Percentiles rank a stretch among this genome's conserved stretches.
phyloP scores from a whole-genome alignment of 306 rosid species.

The Rosa multiflora region DNA sequence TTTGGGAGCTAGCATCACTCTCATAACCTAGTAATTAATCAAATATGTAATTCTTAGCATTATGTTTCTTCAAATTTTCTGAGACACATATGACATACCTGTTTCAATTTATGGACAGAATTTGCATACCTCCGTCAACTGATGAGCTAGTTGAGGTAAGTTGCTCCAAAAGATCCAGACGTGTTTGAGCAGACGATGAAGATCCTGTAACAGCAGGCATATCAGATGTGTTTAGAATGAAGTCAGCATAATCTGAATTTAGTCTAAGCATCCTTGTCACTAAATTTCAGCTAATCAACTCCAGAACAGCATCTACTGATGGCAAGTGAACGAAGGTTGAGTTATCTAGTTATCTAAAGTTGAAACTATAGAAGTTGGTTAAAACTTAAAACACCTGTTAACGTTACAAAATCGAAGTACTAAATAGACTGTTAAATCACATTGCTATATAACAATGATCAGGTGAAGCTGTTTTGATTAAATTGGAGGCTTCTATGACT shows the following conservation, averaged over 20 bases:
- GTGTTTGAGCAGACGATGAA: slow-evolving; percentile 69
- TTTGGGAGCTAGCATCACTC: slow-evolving; percentile 52
- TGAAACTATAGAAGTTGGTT: not conserved
- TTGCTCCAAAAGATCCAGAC: slow-evolving; percentile 88
- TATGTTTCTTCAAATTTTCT: not conserved
- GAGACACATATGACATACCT: not conserved
- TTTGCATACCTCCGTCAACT: slow-evolving; percentile 56
- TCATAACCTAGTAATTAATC: slow-evolving; percentile 58
- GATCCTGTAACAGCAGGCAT: slow-evolving; percentile 46
- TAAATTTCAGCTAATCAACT: not conserved
- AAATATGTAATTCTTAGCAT: slow-evolving; percentile 5
- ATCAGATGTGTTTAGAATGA: not conserved
- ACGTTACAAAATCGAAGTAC: not conserved
- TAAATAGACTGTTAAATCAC: not conserved
- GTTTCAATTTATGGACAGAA: not conserved
- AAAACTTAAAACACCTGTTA: not conserved
- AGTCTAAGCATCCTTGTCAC: slow-evolving; percentile 3
- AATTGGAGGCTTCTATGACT: not conserved
- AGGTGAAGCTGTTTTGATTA: not conserved
- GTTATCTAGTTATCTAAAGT: not conserved
- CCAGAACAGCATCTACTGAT: not conserved
- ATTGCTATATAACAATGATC: not conserved
- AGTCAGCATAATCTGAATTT: not conserved
- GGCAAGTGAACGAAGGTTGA: not conserved
- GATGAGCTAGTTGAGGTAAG: slow-evolving; percentile 71